These are phyloP conservation scores for Meredithiella fracta DNA, from an alignment of 2,329 filamentous ascomycete genomes.

Conservation along the genomic window DNA sequence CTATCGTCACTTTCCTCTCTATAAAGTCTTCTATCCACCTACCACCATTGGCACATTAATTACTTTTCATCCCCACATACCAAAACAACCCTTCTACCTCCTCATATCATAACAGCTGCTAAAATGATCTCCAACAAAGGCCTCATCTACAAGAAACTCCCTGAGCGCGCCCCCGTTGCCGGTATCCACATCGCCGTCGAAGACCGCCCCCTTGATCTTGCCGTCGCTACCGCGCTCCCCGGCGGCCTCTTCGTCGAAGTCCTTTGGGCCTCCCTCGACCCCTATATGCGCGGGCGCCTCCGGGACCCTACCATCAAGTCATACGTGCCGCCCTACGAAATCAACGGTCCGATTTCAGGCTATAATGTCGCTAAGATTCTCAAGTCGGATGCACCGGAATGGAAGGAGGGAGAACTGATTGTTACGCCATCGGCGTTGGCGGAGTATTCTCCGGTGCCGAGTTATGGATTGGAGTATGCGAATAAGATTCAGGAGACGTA, in stretches of 20 bases:
- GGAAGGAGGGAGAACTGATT: slow-evolving; percentile 51
- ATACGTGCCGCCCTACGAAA: slow-evolving; percentile 34
- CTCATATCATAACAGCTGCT: not conserved
- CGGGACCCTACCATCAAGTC: slow-evolving; percentile 46
- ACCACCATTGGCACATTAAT: no score
- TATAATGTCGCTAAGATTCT: slow-evolving; percentile 49
- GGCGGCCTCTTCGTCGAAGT: slow-evolving; percentile 56
- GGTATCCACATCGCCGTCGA: slow-evolving; percentile 58
- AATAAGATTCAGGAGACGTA: slow-evolving; percentile 51
- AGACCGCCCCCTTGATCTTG: slow-evolving; percentile 47
- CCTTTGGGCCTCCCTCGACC: slow-evolving; percentile 63
- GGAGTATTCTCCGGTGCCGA: slow-evolving; percentile 48
- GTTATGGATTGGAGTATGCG: slow-evolving; percentile 26
- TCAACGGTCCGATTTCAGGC: slow-evolving; percentile 49
- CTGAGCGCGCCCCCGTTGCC: slow-evolving; percentile 47
- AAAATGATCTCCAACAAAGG: slow-evolving; percentile 46
- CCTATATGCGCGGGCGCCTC: slow-evolving; percentile 73
- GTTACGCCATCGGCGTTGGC: slow-evolving; percentile 41
- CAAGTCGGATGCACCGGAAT: slow-evolving; percentile 47
- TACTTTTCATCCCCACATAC: not conserved
- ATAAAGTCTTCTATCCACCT: no score
- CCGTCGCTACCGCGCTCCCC: slow-evolving; percentile 35
- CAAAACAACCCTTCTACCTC: not conserved
- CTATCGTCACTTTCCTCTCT: no score
- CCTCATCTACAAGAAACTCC: slow-evolving; percentile 55